Evolutionary conservation across 2,329 filamentous ascomycete species (phyloP), one percentile per base, ranked within the genome.

Genomic region (Monosporascus sp.): DNA sequence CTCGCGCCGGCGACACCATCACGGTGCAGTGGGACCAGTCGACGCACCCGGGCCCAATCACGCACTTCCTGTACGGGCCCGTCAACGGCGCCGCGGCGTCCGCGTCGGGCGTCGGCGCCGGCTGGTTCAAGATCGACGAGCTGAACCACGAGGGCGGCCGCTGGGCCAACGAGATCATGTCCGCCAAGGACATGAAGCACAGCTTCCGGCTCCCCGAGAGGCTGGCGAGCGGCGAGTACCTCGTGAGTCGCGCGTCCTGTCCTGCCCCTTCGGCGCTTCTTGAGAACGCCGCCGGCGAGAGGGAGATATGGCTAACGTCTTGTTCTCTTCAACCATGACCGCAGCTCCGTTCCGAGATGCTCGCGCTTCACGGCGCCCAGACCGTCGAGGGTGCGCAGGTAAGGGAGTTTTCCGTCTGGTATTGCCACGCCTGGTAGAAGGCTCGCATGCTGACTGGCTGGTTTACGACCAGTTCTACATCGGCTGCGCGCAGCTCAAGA

Each of bases 31-130:
- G 70, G 70, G 70, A 72, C 49, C 52, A 57, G 9, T 75, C 70
- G 17, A 56, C 57, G 11, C 70, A 72, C 52, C 70, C 69, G 15
- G 69, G 70, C 5, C 70, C 70, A 7, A 72, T 73, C 52, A 68
- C 67, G 11, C 63, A 65, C 51, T 61, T 65, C 52, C 54, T 65
- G 17, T 65, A 61, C 50, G 63, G 62, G 38, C 70, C 76, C 47
- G 70, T 77, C 48, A 71, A 73, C 55, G 83, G 85, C 60, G 88
- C 88, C 9, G 87, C 91, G 68, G 85, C 88, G 63, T 14, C 22
- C 1, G 60, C 75, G 3, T 85, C 83, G 1, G 85, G 84, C 37
- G 62, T 63, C 25, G 62, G 62, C n/a, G 59, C 58, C 20, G 63
- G 62, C 46, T 65, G 62, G 63, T 59, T 61, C 50, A 65, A 65